Conservation (phyloP, 768 basidiomycete genomes). For the Pulveroboletus sp. region DNA sequence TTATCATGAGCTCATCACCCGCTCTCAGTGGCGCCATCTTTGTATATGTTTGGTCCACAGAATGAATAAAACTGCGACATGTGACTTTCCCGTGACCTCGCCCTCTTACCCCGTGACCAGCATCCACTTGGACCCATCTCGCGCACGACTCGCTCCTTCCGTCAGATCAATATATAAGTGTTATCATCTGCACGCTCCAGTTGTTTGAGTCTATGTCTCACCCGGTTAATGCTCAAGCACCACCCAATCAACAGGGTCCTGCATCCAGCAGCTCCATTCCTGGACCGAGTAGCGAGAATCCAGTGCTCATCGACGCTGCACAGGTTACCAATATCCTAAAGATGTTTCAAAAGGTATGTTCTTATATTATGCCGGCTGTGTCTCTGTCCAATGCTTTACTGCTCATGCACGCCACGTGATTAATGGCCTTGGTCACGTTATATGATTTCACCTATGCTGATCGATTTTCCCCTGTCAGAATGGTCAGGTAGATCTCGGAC, state of each 20-base stretch:
- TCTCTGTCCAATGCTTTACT: background rate
- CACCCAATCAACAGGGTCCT: conserved; percentile 10
- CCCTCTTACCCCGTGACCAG: conserved; percentile 41
- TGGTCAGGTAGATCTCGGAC: conserved; percentile 49
- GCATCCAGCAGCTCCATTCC: conserved; percentile 8
- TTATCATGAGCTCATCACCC: background rate
- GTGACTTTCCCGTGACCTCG: conserved; percentile 42
- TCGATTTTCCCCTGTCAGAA: conserved; percentile 28
- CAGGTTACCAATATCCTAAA: conserved; percentile 61
- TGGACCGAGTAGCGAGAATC: conserved; percentile 4
- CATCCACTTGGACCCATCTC: conserved; percentile 15
- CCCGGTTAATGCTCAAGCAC: conserved; percentile 9
- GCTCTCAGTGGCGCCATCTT: conserved; percentile 16
- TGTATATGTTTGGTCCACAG: conserved; percentile 28
- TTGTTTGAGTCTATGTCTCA: conserved; percentile 11
- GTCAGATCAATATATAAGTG: conserved; percentile 1
- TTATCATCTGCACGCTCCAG: background rate
- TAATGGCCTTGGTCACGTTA: conserved; percentile 20
- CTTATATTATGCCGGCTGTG: background rate
- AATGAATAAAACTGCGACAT: conserved; percentile 35
- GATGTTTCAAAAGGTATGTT: conserved; percentile 52
- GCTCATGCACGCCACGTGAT: conserved; percentile 21
- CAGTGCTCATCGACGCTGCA: conserved; percentile 39
- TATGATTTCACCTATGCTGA: conserved; percentile 7
- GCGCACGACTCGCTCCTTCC: conserved; percentile 1